Evolutionary conservation across 441 rosid species (phyloP).

Genomic region (Codiaeum variegatum): DNA sequence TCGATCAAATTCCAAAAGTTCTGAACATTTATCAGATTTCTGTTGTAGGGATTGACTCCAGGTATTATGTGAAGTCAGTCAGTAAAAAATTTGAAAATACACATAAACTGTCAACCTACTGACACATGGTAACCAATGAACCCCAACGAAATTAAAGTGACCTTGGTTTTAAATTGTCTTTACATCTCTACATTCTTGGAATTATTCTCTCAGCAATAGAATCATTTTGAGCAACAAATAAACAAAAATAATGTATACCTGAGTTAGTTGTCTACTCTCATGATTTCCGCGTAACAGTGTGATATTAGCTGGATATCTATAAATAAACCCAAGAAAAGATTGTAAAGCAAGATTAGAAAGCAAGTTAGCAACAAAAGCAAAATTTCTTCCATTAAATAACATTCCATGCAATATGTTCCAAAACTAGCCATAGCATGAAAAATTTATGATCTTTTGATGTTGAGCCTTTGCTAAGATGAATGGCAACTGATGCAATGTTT

Average conservation of each 20-base stretch:
- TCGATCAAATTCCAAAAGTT: background rate
- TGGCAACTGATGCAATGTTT: background rate
- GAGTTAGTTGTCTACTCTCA: conserved; percentile 98
- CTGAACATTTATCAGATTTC: background rate
- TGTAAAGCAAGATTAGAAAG: conserved; percentile 2
- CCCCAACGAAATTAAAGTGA: background rate
- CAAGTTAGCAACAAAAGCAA: background rate
- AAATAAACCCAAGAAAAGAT: conserved; percentile 24
- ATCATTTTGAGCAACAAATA: conserved; percentile 9
- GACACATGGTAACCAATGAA: background rate
- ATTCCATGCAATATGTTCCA: background rate
- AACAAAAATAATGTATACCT: conserved; percentile 45
- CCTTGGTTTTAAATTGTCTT: background rate
- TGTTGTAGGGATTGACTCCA: background rate
- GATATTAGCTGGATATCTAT: conserved; percentile 91
- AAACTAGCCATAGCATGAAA: background rate
- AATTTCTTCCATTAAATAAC: background rate
- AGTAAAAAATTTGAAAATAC: background rate
- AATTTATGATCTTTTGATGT: background rate
- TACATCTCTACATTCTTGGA: background rate
- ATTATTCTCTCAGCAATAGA: background rate
- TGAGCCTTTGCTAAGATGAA: background rate
- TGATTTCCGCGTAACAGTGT: conserved; percentile 98
- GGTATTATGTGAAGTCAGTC: background rate
- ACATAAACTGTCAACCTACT: background rate